These are phyloP conservation scores for Colletotrichum sp. DNA, from an alignment of 2,329 filamentous ascomycete species.

Conservation along the genomic window DNA sequence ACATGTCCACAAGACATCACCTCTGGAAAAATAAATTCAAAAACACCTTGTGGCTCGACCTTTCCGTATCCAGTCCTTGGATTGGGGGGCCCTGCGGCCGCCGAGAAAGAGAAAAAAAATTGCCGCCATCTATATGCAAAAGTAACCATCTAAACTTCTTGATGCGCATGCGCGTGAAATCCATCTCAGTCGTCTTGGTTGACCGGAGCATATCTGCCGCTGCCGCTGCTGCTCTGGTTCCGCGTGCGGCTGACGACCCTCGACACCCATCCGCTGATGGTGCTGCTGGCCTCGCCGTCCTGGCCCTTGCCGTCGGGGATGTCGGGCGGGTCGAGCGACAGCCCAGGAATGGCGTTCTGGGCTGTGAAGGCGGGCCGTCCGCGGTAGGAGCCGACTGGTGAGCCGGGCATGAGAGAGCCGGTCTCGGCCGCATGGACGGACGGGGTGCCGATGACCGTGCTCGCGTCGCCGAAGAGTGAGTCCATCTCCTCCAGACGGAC, in stretches of 20 bases:
- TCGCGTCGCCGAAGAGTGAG: constrained; percentile 89
- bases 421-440: constrained; percentile 74
- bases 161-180: background rate
- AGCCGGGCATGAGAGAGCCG: constrained; percentile 80
- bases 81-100: background rate
- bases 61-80: background rate
- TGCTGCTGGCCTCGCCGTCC: constrained; percentile 42
- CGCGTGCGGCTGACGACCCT: constrained; percentile 44
- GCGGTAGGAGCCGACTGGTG: constrained; percentile 79
- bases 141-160: constrained; percentile 16
- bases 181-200: constrained; percentile 40
- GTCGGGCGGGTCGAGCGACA: constrained; percentile 81
- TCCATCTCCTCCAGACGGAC: constrained; percentile 98
- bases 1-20: background rate
- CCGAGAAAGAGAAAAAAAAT: background rate
- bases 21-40: background rate
- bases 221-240: constrained; percentile 39
- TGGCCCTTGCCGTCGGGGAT: constrained; percentile 54
- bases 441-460: constrained; percentile 79
- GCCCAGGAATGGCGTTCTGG: constrained; percentile 75
- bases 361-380: constrained; percentile 57
- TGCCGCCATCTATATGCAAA: constrained; percentile 44
- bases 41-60: background rate
- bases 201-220: constrained; percentile 41
- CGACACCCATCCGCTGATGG: constrained; percentile 54